Evolutionary conservation across 1,139 yeast species (phyloP).

Genomic region (Pneumocystis wakefieldiae): DNA sequence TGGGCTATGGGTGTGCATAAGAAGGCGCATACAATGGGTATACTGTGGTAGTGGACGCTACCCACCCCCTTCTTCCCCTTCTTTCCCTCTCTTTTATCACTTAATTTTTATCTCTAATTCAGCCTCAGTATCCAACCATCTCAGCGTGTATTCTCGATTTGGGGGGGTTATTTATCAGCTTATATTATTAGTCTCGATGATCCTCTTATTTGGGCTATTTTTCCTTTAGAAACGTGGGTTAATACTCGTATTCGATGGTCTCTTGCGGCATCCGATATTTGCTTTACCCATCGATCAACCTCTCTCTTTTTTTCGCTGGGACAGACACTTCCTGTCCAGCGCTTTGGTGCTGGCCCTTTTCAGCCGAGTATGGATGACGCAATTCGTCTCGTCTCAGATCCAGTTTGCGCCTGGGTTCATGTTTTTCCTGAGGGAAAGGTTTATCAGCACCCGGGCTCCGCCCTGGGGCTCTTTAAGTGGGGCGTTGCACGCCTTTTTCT

Average conservation of each 20-base stretch:
- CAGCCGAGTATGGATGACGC: conserved; percentile 86
- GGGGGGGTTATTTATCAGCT: too few species aligned
- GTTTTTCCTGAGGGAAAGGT: conserved; percentile 93
- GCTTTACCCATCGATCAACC: background rate
- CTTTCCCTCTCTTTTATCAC: too few species aligned
- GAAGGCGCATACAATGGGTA: too few species aligned
- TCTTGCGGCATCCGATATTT: background rate
- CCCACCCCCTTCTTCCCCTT: too few species aligned
- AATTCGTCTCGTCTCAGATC: conserved; percentile 55
- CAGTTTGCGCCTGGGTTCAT: conserved; percentile 52
- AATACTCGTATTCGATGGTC: background rate
- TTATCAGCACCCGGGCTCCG: conserved; percentile 63
- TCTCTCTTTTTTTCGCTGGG: conserved; percentile 61
- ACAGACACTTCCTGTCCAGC: conserved; percentile 64
- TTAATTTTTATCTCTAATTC: too few species aligned
- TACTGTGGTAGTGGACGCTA: too few species aligned
- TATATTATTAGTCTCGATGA: background rate
- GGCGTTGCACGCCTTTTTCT: conserved; percentile 72
- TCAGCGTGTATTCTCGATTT: too few species aligned
- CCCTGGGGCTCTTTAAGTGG: conserved; percentile 92
- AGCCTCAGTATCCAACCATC: too few species aligned
- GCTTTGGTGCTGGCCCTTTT: conserved; percentile 88
- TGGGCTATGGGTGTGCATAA: too few species aligned
- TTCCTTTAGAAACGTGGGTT: background rate
- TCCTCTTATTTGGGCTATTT: background rate